A percentile compares a stretch with the other conserved stretches of the same genome.
These are phyloP conservation scores for Hippophae gyantsensis DNA, from an alignment of 306 rosid genomes.

Conservation along the genomic window DNA sequence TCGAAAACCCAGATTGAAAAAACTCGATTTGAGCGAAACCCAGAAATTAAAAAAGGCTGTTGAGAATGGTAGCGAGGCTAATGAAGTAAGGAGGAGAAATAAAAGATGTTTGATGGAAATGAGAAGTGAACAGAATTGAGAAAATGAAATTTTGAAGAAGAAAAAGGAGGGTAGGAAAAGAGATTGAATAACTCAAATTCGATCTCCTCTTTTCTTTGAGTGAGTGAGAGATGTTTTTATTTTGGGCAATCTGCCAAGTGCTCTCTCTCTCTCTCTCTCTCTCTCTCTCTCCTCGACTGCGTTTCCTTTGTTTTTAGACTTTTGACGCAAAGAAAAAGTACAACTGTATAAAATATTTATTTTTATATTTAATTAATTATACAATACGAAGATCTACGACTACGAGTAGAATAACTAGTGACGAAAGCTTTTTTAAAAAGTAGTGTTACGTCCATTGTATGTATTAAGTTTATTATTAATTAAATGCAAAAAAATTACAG, in stretches of 20 bases:
- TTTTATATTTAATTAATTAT: too few relatives aligned
- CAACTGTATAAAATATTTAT: slow-evolving; percentile 12
- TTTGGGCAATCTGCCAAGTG: slow-evolving; percentile 39
- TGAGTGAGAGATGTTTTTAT: slow-evolving; percentile 26
- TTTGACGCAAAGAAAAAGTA: slow-evolving; percentile 3
- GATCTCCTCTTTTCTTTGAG: slow-evolving; percentile 15
- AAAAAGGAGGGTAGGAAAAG: slow-evolving; percentile 4
- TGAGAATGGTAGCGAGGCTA: background rate
- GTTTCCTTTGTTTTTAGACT: background rate
- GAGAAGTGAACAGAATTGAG: slow-evolving; percentile 2
- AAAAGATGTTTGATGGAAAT: background rate
- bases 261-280: slow-evolving; percentile 3
- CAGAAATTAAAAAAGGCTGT: background rate
- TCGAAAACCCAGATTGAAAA: slow-evolving; percentile 11
- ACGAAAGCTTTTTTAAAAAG: too few relatives aligned
- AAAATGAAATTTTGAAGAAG: slow-evolving; percentile 3
- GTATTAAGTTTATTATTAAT: too few relatives aligned
- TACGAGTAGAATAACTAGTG: too few relatives aligned
- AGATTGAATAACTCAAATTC: slow-evolving; percentile 18
- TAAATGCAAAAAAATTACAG: too few relatives aligned
- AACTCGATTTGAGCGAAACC: slow-evolving; percentile 8
- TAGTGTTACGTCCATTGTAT: too few relatives aligned
- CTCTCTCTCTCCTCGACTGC: slow-evolving; percentile 6
- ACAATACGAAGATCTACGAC: too few relatives aligned
- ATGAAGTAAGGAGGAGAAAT: too few relatives aligned